These are phyloP conservation scores for Vanrija humicola DNA, from an alignment of 1,284 basidiomycete species.

Conservation along the genomic window DNA sequence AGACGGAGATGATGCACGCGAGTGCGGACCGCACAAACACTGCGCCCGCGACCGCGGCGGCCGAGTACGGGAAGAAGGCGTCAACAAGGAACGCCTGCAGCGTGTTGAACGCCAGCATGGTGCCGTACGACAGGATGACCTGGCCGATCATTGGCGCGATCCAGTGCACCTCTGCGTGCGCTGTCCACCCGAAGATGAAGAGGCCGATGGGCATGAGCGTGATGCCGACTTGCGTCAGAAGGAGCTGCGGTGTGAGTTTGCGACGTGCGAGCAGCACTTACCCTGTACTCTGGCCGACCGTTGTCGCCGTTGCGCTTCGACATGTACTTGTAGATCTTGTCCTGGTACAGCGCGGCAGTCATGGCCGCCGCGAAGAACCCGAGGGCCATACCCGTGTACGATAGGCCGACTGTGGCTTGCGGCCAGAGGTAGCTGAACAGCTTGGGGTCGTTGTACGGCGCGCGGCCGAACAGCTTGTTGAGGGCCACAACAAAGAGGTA, in stretches of 20 bases:
- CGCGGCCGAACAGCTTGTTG: constrained; percentile 45
- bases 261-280: constrained; percentile 17
- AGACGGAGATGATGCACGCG: constrained; percentile 49
- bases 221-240: constrained; percentile 50
- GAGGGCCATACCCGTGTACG: constrained; percentile 47
- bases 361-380: constrained; percentile 46
- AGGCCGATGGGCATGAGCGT: constrained; percentile 48
- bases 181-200: constrained; percentile 47
- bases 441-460: constrained; percentile 29
- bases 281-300: constrained; percentile 46
- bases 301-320: constrained; percentile 19
- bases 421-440: constrained; percentile 49
- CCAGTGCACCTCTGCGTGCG: constrained; percentile 41
- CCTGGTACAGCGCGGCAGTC: constrained; percentile 44
- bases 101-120: constrained; percentile 49
- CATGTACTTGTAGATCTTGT: constrained; percentile 48
- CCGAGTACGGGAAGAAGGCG: constrained; percentile 50
- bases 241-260: constrained; percentile 26
- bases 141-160: constrained; percentile 41
- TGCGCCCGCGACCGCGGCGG: constrained; percentile 48
- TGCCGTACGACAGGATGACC: constrained; percentile 29
- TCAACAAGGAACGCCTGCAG: constrained; percentile 50
- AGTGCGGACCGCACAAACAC: constrained; percentile 40
- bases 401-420: constrained; percentile 38
- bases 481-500: constrained; percentile 49